Conservation (phyloP, 441 rosid species). For the Populus hybrid region DNA sequence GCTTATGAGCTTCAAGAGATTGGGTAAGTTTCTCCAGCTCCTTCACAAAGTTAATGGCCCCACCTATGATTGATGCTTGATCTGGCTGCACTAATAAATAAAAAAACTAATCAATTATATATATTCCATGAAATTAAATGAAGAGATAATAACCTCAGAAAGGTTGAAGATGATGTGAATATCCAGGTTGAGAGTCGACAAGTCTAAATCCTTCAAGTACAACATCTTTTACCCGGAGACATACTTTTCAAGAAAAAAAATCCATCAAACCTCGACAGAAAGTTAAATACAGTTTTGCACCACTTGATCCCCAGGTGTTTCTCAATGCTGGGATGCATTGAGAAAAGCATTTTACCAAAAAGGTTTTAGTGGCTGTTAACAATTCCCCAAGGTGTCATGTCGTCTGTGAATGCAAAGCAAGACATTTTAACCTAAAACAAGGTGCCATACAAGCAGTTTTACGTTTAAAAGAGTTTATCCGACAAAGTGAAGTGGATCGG, state of each 20-base stretch:
- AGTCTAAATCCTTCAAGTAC: not conserved
- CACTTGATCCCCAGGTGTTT: not conserved
- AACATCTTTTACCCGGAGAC: not conserved
- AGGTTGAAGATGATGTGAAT: not conserved
- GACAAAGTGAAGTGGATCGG: not conserved
- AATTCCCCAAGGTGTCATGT: not conserved
- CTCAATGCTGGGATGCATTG: not conserved
- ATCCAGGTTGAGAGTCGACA: not conserved
- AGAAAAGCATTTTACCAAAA: not conserved
- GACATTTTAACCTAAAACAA: not conserved
- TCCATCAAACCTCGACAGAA: not conserved
- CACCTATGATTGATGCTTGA: conserved; percentile 69
- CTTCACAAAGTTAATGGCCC: conserved; percentile 60
- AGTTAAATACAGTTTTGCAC: not conserved
- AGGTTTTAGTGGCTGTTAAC: not conserved
- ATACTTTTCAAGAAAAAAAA: not conserved
- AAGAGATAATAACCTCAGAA: not conserved
- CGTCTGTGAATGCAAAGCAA: not conserved
- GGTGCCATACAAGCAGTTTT: not conserved
- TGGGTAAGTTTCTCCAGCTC: conserved; percentile 55
- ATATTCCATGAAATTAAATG: not conserved
- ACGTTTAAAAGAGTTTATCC: not conserved
- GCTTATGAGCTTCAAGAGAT: conserved; percentile 35
- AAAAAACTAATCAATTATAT: no score
- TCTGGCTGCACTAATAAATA: conserved; percentile 34